Conservation (phyloP, 495 filamentous ascomycete genomes). For the Parachaetomium inaequale region DNA sequence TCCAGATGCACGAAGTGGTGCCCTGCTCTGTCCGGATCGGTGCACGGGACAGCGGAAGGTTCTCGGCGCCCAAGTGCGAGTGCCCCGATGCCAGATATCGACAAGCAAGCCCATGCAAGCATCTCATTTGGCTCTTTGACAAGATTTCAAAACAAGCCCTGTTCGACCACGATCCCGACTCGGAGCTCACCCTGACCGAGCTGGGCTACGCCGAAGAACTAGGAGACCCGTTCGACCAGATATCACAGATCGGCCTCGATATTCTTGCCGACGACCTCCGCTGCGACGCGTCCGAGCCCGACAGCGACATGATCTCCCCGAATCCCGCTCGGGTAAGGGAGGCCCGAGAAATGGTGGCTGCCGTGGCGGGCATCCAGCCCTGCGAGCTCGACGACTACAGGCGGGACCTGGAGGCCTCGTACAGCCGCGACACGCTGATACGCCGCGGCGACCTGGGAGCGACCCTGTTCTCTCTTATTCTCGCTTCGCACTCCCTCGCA, state of each 20-base stretch:
- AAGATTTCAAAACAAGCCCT: conserved; percentile 40
- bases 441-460: conserved; percentile 42
- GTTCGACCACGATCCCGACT: conserved; percentile 34
- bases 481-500: conserved; percentile 44
- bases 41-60: conserved; percentile 31
- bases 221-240: conserved; percentile 40
- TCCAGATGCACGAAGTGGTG: conserved; percentile 45
- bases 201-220: conserved; percentile 41
- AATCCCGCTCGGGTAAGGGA: conserved; percentile 37
- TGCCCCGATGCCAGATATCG: conserved; percentile 35
- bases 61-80: conserved; percentile 39
- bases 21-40: conserved; percentile 46
- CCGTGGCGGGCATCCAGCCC: conserved; percentile 36
- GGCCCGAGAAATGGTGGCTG: conserved; percentile 44
- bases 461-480: conserved; percentile 47
- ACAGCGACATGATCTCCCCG: conserved; percentile 25
- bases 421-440: conserved; percentile 26
- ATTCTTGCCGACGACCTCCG: conserved; percentile 44
- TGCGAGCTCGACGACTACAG: conserved; percentile 36
- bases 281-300: conserved; percentile 39
- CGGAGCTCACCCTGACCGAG: conserved; percentile 34
- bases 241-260: conserved; percentile 43
- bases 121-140: conserved; percentile 49
- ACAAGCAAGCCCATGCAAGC: conserved; percentile 39
- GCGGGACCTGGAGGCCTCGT: conserved; percentile 33